phyloP scores from a whole-genome alignment of 768 basidiomycete genomes.

The Sutorius australiensis region DNA sequence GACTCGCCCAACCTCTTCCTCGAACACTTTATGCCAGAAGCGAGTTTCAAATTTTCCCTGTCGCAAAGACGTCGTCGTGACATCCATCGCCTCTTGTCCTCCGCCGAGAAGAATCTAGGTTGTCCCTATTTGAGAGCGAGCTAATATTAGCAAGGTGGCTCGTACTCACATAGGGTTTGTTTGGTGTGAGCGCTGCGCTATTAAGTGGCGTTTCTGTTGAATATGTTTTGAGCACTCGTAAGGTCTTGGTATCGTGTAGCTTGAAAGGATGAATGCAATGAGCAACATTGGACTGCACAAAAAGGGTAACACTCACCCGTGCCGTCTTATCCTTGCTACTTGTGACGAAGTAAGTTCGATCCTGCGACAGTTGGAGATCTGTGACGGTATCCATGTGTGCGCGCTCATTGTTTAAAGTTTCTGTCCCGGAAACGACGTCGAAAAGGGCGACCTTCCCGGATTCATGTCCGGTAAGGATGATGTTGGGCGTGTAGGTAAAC shows the following conservation, averaged over 20 bases:
- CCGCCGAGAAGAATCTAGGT: conserved; percentile 83
- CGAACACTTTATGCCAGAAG: conserved; percentile 97
- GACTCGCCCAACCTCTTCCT: conserved; percentile 95
- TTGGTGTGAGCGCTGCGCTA: conserved; percentile 82
- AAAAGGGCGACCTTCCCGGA: conserved; percentile 93
- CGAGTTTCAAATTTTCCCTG: conserved; percentile 98
- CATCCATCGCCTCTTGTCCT: conserved; percentile 96
- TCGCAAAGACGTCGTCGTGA: conserved; percentile 89
- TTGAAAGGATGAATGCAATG: conserved; percentile 31
- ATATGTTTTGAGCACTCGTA: conserved; percentile 91
- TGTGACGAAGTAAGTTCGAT: conserved; percentile 93
- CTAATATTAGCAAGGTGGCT: background rate
- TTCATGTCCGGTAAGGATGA: conserved; percentile 93
- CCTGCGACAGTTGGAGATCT: conserved; percentile 86
- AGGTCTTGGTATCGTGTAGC: conserved; percentile 84
- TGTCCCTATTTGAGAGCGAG: background rate
- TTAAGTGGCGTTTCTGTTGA: conserved; percentile 93
- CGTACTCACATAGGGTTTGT: conserved; percentile 70
- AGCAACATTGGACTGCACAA: background rate
- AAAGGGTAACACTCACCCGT: conserved; percentile 49
- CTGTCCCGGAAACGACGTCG: conserved; percentile 83
- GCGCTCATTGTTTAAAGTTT: conserved; percentile 77
- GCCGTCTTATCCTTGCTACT: conserved; percentile 97
- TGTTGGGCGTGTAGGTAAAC: conserved; percentile 72
- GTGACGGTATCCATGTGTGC: conserved; percentile 86